phyloP scores from a whole-genome alignment of 495 filamentous ascomycete genomes.

The Parathielavia hyrcaniae region DNA sequence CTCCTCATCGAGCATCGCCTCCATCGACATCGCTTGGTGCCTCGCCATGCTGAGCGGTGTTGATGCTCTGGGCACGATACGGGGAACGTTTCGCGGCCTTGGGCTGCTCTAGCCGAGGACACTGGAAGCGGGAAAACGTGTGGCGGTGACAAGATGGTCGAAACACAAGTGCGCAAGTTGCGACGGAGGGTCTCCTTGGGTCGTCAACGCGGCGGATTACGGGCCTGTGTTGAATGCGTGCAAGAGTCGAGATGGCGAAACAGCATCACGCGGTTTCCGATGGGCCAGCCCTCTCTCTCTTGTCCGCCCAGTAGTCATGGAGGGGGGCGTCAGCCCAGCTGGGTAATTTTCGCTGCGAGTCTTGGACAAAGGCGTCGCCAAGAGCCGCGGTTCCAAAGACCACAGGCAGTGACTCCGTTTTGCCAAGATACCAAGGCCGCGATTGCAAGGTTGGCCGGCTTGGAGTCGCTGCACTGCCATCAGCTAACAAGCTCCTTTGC shows the following conservation, averaged over 20 bases:
- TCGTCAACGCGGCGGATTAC: constrained; percentile 22
- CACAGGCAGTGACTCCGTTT: background rate
- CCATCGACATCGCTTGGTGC: constrained; percentile 53
- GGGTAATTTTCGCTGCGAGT: constrained; percentile 10
- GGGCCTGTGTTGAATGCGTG: constrained; percentile 18
- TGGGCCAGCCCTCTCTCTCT: background rate
- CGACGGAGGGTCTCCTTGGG: background rate
- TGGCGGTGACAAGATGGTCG: background rate
- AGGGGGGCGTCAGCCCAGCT: constrained; percentile 11
- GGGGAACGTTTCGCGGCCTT: background rate
- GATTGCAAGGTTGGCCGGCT: constrained; percentile 1
- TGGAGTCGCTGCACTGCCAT: constrained; percentile 1
- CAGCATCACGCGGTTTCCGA: constrained; percentile 22
- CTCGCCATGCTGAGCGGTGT: constrained; percentile 28
- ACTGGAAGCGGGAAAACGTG: background rate
- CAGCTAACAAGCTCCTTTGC: background rate
- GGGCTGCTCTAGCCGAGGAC: background rate
- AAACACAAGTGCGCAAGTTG: background rate
- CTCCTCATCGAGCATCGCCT: constrained; percentile 67
- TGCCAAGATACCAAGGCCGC: constrained; percentile 11
- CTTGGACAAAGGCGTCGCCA: constrained; percentile 7
- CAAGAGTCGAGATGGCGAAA: constrained; percentile 15
- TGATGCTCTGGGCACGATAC: background rate
- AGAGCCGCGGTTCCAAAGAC: background rate
- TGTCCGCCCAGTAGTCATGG: constrained; percentile 10